Evolutionary conservation across 805 yeast species (phyloP).

Genomic region (Hanseniaspora meyeri): DNA sequence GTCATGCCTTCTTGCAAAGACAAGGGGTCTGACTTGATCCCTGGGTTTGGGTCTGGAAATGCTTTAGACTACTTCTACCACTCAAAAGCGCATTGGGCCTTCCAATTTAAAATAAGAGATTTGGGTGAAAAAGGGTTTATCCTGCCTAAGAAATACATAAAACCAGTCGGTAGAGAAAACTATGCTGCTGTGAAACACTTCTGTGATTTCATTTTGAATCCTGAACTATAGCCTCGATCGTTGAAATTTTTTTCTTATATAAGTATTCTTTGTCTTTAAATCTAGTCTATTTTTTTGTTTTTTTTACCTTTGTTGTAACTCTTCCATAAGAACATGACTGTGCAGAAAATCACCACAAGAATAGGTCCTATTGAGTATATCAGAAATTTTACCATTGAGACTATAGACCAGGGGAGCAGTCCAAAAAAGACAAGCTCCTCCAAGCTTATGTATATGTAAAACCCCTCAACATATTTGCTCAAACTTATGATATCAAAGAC

Average conservation of each 20-base stretch:
- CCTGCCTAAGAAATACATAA: conserved; percentile 55
- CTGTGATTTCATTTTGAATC: conserved; percentile 40
- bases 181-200: conserved; percentile 58
- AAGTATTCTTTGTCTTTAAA: not conserved
- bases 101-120: conserved; percentile 69
- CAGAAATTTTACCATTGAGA: not conserved
- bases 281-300: not conserved
- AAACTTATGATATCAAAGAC: not conserved
- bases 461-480: not conserved
- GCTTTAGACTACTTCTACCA: conserved; percentile 78
- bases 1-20: conserved; percentile 73
- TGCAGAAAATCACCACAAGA: not conserved
- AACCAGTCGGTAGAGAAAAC: conserved; percentile 66
- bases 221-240: conserved; percentile 25
- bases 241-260: not conserved
- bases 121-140: conserved; percentile 74
- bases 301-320: not conserved
- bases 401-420: conserved; percentile 2
- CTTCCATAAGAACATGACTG: not conserved
- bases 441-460: conserved; percentile 1
- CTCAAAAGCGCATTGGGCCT: conserved; percentile 71
- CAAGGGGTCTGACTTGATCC: conserved; percentile 58
- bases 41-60: conserved; percentile 68
- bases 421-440: not conserved
- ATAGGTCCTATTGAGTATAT: not conserved